Conservation (phyloP, 768 basidiomycete genomes). For the Lactarius sanguifluus region DNA sequence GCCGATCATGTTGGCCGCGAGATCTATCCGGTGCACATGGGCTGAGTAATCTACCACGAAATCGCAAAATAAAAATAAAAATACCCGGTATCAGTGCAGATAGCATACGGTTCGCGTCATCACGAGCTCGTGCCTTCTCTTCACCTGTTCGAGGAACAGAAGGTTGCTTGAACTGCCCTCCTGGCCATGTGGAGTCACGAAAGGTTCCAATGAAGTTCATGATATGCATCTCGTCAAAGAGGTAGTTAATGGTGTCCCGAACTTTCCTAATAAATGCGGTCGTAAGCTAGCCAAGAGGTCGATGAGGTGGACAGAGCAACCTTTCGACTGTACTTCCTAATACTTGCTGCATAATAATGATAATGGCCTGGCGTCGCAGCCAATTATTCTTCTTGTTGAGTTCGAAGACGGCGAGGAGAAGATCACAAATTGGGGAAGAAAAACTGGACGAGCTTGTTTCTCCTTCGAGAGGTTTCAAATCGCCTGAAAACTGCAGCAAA, state of each 20-base stretch:
- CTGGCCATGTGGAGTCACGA: constrained; percentile 80
- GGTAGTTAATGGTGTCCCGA: constrained; percentile 67
- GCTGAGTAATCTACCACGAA: background rate
- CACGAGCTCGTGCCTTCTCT: constrained; percentile 76
- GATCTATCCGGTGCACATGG: constrained; percentile 49
- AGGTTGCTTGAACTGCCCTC: constrained; percentile 67
- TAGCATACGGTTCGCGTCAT: constrained; percentile 88
- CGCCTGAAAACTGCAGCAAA: constrained; percentile 69
- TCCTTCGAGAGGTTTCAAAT: constrained; percentile 78
- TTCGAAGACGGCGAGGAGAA: constrained; percentile 91
- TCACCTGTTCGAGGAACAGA: constrained; percentile 68
- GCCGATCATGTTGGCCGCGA: constrained; percentile 98
- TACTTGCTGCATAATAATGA: constrained; percentile 94
- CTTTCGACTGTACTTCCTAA: constrained; percentile 94
- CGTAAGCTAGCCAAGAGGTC: background rate
- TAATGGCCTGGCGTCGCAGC: constrained; percentile 92
- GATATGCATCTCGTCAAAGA: constrained; percentile 69
- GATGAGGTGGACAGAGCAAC: constrained; percentile 41
- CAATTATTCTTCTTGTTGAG: constrained; percentile 96
- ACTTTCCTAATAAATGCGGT: constrained; percentile 61
- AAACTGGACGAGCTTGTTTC: constrained; percentile 89
- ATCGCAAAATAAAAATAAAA: constrained; percentile 10
- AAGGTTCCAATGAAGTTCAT: constrained; percentile 65
- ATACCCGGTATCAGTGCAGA: constrained; percentile 89
- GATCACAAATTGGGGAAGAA: constrained; percentile 90